phyloP scores from a whole-genome alignment of 2,329 filamentous ascomycete species.

The Diaporthe citrichinensis region DNA sequence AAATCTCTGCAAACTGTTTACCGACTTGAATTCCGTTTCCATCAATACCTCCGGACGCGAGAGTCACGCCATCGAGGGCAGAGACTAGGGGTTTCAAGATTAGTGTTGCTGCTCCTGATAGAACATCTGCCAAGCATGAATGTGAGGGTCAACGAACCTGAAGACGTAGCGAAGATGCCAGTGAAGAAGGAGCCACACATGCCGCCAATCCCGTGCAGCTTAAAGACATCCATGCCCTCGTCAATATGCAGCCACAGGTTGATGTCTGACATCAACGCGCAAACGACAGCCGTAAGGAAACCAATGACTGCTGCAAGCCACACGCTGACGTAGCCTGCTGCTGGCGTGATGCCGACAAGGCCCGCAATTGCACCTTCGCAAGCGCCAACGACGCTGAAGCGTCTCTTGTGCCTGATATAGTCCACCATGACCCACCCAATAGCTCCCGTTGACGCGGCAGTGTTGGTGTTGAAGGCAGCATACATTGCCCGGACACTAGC shows the following conservation, averaged over 20 bases:
- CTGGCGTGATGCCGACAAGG: constrained; percentile 71
- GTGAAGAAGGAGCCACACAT: constrained; percentile 70
- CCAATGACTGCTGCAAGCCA: constrained; percentile 67
- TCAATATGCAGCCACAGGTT: constrained; percentile 69
- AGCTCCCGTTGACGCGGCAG: constrained; percentile 67
- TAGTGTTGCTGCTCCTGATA: neutral
- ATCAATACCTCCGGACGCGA: constrained; percentile 61
- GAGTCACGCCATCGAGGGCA: constrained; percentile 64
- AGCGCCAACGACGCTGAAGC: constrained; percentile 66
- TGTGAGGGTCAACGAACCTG: constrained; percentile 41
- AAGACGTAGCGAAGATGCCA: constrained; percentile 66
- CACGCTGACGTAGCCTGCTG: constrained; percentile 68
- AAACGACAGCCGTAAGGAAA: constrained; percentile 62
- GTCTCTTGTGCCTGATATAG: constrained; percentile 60
- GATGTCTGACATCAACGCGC: constrained; percentile 61
- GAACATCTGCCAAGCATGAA: neutral
- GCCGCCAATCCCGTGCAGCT: constrained; percentile 72
- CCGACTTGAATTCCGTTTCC: constrained; percentile 68
- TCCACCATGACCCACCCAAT: constrained; percentile 68
- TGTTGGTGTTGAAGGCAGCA: constrained; percentile 71
- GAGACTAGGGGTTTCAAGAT: constrained; percentile 54
- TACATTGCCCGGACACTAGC: constrained; percentile 66
- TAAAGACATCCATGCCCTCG: constrained; percentile 72
- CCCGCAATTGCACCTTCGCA: constrained; percentile 69
- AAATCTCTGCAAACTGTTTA: constrained; percentile 70